Percentiles rank a stretch among this genome's conserved stretches.
phyloP scores from a whole-genome alignment of 192 early-diverging fungal genomes.

The Backusella liffmaniae region DNA sequence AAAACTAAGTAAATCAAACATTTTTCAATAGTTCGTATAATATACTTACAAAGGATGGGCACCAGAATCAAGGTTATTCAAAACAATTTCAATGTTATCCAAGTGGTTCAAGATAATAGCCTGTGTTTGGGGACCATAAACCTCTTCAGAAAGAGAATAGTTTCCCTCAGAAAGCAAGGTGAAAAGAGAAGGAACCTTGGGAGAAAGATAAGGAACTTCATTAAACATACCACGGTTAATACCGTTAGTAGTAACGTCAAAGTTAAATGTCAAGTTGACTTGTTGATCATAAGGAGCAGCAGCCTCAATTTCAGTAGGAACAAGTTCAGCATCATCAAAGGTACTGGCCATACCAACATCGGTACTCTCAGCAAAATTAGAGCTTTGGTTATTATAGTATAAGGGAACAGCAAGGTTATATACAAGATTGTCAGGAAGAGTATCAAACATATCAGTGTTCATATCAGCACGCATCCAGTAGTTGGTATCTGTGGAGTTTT shows the following conservation, averaged over 20 bases:
- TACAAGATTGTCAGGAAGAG: conserved; percentile 52
- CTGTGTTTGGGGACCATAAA: conserved; percentile 67
- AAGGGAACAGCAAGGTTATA: conserved; percentile 58
- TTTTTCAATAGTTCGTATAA: not conserved
- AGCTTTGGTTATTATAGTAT: conserved; percentile 43
- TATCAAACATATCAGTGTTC: conserved; percentile 76
- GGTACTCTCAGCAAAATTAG: conserved; percentile 20
- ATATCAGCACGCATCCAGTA: conserved; percentile 75
- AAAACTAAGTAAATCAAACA: not conserved
- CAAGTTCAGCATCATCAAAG: conserved; percentile 57
- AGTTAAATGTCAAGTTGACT: conserved; percentile 56
- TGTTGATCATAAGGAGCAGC: conserved; percentile 47
- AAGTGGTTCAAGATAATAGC: conserved; percentile 62
- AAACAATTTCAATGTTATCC: conserved; percentile 65
- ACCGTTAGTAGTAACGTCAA: conserved; percentile 67
- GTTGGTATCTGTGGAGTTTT: conserved; percentile 58
- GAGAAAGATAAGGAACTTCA: conserved; percentile 63
- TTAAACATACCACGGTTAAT: conserved; percentile 84
- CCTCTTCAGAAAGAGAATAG: conserved; percentile 42
- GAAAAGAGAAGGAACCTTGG: conserved; percentile 64
- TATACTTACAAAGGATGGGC: conserved; percentile 48
- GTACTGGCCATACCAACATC: conserved; percentile 41
- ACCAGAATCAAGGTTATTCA: conserved; percentile 75
- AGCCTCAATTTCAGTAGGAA: conserved; percentile 43
- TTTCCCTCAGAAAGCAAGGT: conserved; percentile 61